Evolutionary conservation across 148 eudicot species (phyloP).

Genomic region (Dianthus caryophyllus): DNA sequence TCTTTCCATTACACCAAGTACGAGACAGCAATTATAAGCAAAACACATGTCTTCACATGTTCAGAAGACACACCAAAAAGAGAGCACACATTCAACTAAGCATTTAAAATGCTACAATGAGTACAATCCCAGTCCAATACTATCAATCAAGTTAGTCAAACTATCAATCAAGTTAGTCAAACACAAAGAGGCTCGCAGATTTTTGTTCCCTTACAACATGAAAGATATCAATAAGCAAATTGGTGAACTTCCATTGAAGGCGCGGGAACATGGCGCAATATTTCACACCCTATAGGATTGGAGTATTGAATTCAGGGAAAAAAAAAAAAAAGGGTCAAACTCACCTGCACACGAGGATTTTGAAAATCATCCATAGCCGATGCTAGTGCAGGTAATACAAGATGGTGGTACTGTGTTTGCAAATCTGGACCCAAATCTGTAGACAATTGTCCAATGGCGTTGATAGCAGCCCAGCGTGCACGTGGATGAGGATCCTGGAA

Average conservation of each 20-base stretch:
- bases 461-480: conserved; percentile 96
- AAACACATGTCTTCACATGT: background rate
- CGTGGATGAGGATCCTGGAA: conserved; percentile 93
- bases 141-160: too few species aligned
- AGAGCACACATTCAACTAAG: background rate
- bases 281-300: background rate
- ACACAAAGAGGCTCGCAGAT: background rate
- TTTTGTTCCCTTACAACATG: too few species aligned
- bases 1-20: too few species aligned
- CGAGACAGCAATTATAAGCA: too few species aligned
- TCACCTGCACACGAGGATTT: conserved; percentile 89
- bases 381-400: conserved; percentile 42
- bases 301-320: background rate
- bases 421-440: conserved; percentile 93
- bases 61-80: background rate
- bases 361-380: conserved; percentile 89
- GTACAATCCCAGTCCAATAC: background rate
- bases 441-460: conserved; percentile 86
- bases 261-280: too few species aligned
- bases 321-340: conserved; percentile 8
- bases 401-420: conserved; percentile 53
- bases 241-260: too few species aligned
- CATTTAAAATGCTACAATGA: background rate
- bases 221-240: too few species aligned
- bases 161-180: too few species aligned